Evolutionary conservation across 2,329 filamentous ascomycete species (phyloP), one percentile per base, ranked within the genome.

Genomic region (Tolypocladium sp.): DNA sequence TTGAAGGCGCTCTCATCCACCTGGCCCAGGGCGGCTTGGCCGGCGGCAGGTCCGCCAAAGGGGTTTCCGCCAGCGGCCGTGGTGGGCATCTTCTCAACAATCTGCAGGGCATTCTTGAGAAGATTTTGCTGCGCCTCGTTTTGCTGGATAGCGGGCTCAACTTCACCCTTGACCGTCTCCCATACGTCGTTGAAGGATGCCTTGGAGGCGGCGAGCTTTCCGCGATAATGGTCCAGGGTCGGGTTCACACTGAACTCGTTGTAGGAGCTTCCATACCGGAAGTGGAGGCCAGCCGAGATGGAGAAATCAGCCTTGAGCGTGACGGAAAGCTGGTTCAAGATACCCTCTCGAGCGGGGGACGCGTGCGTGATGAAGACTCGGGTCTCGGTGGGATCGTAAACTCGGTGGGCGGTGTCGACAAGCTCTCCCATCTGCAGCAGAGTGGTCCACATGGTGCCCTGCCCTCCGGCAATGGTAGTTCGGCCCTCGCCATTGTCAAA

Each of bases 211-310:
- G 94, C 93, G 58, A 99, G 86, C 82, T 99, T 99, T 71, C 94
- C 95, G 61, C 95, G 91, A 76, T 99, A 99, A 76, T 99, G 94
- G 69, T 99, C 94, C 58, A 99, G 81, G 0, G 93, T 97, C 3
- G 94, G 95, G 74, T 99, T 99, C 70, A 99, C 94, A 64, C 92
- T 97, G 77, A 99, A 99, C 74, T 99, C 95, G 76, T 99, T 99
- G 82, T 99, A 99, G 1, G 95, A 99, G 74, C 93, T 97, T 64
- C 95, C 94, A 67, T 99, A 99, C 64, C 94, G 85, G 86, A 99
- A 99, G 76, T 99, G 94, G 35, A 99, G 86, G 68, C 94, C 94
- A 56, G 94, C 94, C 13, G 94, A 99, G 69, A 99, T 88, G 30
- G 94, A 99, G 76, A 99, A 99, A 73, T 99, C 94, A 40, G 94